These are phyloP conservation scores for Vaccinium myrtillus DNA, from an alignment of 148 eudicot genomes.

Conservation along the genomic window DNA sequence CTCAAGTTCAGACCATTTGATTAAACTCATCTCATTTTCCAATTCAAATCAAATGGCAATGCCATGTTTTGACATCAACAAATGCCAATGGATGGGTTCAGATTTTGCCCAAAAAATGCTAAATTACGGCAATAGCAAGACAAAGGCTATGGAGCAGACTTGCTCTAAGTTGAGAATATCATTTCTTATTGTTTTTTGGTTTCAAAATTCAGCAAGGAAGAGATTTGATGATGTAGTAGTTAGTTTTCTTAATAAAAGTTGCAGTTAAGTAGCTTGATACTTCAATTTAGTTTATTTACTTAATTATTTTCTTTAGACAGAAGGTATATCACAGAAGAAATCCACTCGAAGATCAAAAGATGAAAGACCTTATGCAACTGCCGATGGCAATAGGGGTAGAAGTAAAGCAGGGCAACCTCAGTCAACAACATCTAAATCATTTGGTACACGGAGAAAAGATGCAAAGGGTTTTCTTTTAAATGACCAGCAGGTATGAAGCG, in stretches of 20 bases:
- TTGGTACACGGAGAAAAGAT: conserved; percentile 51
- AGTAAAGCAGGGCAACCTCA: conserved; percentile 43
- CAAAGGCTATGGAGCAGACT: too few relatives aligned
- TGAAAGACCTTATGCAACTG: conserved; percentile 31
- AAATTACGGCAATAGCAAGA: too few relatives aligned
- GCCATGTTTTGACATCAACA: too few relatives aligned
- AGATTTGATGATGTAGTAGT: background rate
- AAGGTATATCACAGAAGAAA: conserved; percentile 29
- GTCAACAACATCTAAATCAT: conserved; percentile 43
- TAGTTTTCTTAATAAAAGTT: background rate
- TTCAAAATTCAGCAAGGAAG: background rate
- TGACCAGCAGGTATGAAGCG: conserved; percentile 64
- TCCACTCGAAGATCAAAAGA: conserved; percentile 41
- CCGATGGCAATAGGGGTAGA: conserved; percentile 26
- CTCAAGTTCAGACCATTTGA: too few relatives aligned
- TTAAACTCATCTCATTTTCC: too few relatives aligned
- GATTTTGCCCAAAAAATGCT: too few relatives aligned
- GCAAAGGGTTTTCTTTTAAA: conserved; percentile 47
- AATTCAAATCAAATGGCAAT: too few relatives aligned
- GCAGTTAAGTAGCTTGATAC: background rate
- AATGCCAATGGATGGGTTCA: too few relatives aligned
- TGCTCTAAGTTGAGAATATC: background rate
- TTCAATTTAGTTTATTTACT: conserved; percentile 1
- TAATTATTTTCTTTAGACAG: conserved; percentile 7
- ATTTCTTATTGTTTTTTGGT: background rate